phyloP scores from a whole-genome alignment of 2,329 filamentous ascomycete genomes.

The Penicillium capsulatum region DNA sequence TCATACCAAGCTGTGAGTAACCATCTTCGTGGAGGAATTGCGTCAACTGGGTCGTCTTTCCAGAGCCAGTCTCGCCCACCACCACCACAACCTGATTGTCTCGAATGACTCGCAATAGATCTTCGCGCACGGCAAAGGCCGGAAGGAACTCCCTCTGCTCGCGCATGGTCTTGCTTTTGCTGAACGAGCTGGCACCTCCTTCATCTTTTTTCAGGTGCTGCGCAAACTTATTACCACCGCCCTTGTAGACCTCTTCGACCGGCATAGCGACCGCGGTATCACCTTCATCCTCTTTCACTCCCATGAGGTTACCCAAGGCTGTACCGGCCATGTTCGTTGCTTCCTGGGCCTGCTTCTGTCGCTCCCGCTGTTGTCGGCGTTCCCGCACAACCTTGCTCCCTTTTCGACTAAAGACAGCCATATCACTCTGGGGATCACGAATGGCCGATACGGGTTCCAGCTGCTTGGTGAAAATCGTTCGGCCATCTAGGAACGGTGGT shows the following conservation, averaged over 20 bases:
- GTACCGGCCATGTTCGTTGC: constrained; percentile 92
- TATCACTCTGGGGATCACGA: constrained; percentile 89
- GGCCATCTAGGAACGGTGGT: constrained; percentile 90
- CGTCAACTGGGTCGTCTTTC: constrained; percentile 95
- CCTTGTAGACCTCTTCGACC: constrained; percentile 65
- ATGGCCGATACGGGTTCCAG: constrained; percentile 91
- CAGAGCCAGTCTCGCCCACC: constrained; percentile 93
- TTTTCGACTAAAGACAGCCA: constrained; percentile 96
- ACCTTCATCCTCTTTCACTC: constrained; percentile 81
- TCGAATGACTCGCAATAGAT: constrained; percentile 82
- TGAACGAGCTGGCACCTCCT: constrained; percentile 80
- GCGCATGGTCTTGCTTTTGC: constrained; percentile 79
- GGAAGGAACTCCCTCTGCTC: constrained; percentile 93
- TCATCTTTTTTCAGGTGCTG: constrained; percentile 84
- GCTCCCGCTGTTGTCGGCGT: constrained; percentile 82
- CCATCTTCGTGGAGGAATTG: constrained; percentile 96
- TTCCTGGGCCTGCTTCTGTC: constrained; percentile 89
- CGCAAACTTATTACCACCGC: constrained; percentile 70
- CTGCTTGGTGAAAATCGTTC: constrained; percentile 96
- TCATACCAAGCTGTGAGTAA: constrained; percentile 81
- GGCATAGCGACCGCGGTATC: constrained; percentile 80
- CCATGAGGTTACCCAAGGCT: constrained; percentile 89
- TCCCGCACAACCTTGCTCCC: constrained; percentile 92
- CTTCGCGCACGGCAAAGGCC: constrained; percentile 93
- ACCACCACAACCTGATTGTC: constrained; percentile 98